Percentiles rank a stretch among this genome's conserved stretches.
phyloP scores from a whole-genome alignment of 2,329 filamentous ascomycete species.

The Orbilia ellipsospora region DNA sequence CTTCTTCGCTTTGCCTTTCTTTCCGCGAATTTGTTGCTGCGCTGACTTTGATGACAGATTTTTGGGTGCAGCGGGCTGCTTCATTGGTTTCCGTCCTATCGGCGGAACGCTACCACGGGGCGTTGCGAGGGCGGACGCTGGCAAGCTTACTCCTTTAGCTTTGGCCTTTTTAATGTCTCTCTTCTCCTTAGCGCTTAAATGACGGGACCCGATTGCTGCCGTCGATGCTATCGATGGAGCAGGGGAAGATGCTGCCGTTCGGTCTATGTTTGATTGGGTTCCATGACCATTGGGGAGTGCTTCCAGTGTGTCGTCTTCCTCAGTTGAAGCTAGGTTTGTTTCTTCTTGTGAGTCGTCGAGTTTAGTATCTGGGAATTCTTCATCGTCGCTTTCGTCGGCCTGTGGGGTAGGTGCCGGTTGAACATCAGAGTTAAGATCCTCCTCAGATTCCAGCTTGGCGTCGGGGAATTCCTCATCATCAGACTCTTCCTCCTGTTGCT shows the following conservation, averaged over 20 bases:
- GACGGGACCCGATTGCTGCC: constrained; percentile 58
- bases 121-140: constrained; percentile 28
- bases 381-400: constrained; percentile 59
- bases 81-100: constrained; percentile 56
- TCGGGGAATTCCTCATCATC: constrained; percentile 63
- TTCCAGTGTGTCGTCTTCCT: constrained; percentile 61
- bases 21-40: constrained; percentile 70
- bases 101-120: constrained; percentile 34
- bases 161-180: constrained; percentile 65
- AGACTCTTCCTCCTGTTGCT: constrained; percentile 59
- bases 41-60: constrained; percentile 58
- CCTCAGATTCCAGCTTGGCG: constrained; percentile 59
- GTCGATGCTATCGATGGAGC: constrained; percentile 44
- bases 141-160: constrained; percentile 34
- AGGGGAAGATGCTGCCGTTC: constrained; percentile 44
- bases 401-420: constrained; percentile 18
- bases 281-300: constrained; percentile 58
- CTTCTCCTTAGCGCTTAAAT: constrained; percentile 65
- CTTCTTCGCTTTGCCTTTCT: constrained; percentile 85
- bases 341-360: constrained; percentile 59
- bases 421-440: constrained; percentile 56
- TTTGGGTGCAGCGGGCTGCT: constrained; percentile 44
- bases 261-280: constrained; percentile 56
- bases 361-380: constrained; percentile 63
- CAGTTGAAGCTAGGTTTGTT: constrained; percentile 48